phyloP scores from a whole-genome alignment of 108 stramenopile species.

The Stephanodiscus triporus region DNA sequence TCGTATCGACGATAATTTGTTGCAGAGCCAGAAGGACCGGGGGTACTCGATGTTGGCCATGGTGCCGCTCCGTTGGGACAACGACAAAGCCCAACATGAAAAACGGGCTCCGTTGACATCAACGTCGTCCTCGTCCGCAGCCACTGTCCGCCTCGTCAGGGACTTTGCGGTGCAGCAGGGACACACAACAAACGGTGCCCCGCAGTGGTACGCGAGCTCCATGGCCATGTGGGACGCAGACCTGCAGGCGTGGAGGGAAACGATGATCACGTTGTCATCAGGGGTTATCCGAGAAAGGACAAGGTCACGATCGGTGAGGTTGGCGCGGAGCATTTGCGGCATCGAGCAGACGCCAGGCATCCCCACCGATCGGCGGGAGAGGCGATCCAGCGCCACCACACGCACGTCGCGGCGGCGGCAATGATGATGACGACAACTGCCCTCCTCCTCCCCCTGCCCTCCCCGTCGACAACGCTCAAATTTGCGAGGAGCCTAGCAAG shows the following conservation, averaged over 20 bases:
- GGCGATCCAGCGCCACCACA: constrained; percentile 19
- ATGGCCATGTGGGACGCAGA: constrained; percentile 53
- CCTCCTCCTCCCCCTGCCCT: no score
- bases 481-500: constrained; percentile 23
- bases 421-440: background rate
- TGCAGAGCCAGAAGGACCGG: constrained; percentile 46
- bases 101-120: background rate
- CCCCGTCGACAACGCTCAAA: background rate
- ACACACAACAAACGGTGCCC: constrained; percentile 45
- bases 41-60: constrained; percentile 45
- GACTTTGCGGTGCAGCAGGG: constrained; percentile 55
- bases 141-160: constrained; percentile 29
- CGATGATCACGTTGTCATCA: constrained; percentile 30
- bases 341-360: no score
- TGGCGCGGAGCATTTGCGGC: constrained; percentile 21
- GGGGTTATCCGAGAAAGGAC: constrained; percentile 30
- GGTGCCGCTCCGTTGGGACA: constrained; percentile 49
- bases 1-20: constrained; percentile 9
- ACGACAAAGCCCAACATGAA: constrained; percentile 13
- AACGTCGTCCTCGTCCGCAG: background rate
- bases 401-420: background rate
- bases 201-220: constrained; percentile 33
- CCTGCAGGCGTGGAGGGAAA: constrained; percentile 47
- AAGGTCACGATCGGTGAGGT: constrained; percentile 29
- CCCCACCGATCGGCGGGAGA: constrained; percentile 15